Evolutionary conservation across 2,329 filamentous ascomycete genomes (phyloP).

Genomic region (Graphilbum sp.): DNA sequence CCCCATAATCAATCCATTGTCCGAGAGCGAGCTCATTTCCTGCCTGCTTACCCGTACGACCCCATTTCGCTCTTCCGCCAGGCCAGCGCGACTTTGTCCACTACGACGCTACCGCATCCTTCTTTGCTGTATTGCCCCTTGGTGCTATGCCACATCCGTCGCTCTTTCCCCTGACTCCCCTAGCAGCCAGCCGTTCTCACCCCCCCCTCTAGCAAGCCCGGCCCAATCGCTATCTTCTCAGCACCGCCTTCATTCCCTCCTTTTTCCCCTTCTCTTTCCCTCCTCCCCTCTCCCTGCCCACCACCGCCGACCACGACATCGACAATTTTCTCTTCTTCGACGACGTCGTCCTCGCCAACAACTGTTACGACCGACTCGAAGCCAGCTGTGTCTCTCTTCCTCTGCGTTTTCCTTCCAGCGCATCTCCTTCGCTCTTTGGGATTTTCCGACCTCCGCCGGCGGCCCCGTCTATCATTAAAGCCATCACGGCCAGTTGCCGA

Average conservation of each 20-base stretch:
- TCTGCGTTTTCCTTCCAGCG: constrained; percentile 2
- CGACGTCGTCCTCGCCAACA: constrained; percentile 12
- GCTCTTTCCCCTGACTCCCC: constrained; percentile 12
- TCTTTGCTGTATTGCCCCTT: background rate
- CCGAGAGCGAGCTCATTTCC: no score
- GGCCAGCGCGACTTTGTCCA: background rate
- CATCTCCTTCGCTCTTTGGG: constrained; percentile 4
- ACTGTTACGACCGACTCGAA: constrained; percentile 13
- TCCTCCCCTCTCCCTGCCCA: constrained; percentile 6
- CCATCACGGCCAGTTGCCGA: background rate
- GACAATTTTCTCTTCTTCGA: constrained; percentile 11
- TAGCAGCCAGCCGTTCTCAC: no score
- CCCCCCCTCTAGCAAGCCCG: no score
- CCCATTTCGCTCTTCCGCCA: no score
- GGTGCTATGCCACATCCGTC: background rate
- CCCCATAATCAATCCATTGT: no score
- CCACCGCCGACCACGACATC: constrained; percentile 13
- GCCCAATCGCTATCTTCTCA: no score
- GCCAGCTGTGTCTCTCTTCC: constrained; percentile 9
- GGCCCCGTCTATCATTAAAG: constrained; percentile 7
- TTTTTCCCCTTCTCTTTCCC: constrained; percentile 3
- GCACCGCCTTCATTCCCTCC: no score
- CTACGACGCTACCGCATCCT: background rate
- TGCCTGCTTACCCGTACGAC: no score
- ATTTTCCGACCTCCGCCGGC: constrained; percentile 12